A percentile compares a stretch with the other conserved stretches of the same genome.
These are phyloP conservation scores for Plasmopara halstedii DNA, from an alignment of 352 stramenopile species.

Conservation along the genomic window DNA sequence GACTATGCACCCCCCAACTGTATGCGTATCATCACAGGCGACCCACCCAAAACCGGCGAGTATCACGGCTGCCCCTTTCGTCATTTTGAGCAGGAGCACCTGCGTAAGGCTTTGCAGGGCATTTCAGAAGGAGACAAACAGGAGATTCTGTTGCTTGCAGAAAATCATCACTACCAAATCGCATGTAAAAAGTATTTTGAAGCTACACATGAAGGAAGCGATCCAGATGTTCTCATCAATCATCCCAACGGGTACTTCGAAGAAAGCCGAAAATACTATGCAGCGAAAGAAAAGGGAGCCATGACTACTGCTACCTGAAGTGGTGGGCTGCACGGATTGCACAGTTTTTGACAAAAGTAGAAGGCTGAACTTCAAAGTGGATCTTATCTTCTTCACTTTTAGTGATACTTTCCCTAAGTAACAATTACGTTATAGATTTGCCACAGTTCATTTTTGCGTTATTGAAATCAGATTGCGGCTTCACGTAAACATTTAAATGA, in stretches of 20 bases:
- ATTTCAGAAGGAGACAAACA: constrained; percentile 82
- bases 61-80: constrained; percentile 98
- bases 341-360: neutral
- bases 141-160: constrained; percentile 88
- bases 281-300: constrained; percentile 66
- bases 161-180: constrained; percentile 95
- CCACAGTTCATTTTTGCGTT: too few species aligned
- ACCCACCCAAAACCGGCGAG: constrained; percentile 88
- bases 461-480: too few species aligned
- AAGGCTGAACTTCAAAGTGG: neutral
- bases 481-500: too few species aligned
- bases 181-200: constrained; percentile 98
- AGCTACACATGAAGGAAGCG: constrained; percentile 79
- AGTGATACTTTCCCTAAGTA: too few species aligned
- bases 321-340: neutral
- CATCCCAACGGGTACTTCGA: constrained; percentile 99
- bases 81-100: constrained; percentile 91
- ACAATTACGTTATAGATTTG: too few species aligned
- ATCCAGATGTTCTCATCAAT: constrained; percentile 92
- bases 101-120: constrained; percentile 84
- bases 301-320: constrained; percentile 33
- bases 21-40: constrained; percentile 96
- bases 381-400: neutral
- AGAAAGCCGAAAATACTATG: constrained; percentile 91
- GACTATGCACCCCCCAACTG: constrained; percentile 96